Evolutionary conservation across 345 rosid genomes (phyloP).

Genomic region (Gynandropsis gynandra): DNA sequence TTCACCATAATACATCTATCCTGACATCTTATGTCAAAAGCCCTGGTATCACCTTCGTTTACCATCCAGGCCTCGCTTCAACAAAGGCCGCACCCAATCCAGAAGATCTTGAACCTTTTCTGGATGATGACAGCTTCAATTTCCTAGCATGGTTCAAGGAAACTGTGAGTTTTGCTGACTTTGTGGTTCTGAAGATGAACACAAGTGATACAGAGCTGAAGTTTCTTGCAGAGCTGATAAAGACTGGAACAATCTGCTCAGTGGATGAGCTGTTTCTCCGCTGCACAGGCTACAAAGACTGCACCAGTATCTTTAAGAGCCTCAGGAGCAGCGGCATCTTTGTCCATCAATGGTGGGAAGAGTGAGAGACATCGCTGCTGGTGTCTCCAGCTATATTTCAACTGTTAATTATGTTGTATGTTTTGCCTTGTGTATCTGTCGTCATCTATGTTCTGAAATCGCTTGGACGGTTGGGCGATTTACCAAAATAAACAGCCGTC

Average conservation of each 20-base stretch:
- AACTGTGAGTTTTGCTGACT: conserved; percentile 60
- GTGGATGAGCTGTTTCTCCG: conserved; percentile 72
- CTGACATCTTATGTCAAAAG: conserved; percentile 58
- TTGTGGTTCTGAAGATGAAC: conserved; percentile 76
- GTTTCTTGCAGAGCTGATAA: conserved; percentile 49
- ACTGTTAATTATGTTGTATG: not conserved
- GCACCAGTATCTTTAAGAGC: conserved; percentile 46
- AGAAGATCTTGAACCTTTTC: conserved; percentile 40
- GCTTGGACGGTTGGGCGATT: conserved; percentile 25
- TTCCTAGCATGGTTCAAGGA: conserved; percentile 76
- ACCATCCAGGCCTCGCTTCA: conserved; percentile 68
- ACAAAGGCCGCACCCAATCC: not conserved
- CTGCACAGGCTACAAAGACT: conserved; percentile 42
- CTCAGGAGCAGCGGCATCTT: conserved; percentile 65
- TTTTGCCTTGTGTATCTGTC: conserved; percentile 2
- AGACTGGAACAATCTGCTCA: conserved; percentile 61
- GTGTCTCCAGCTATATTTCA: conserved; percentile 19
- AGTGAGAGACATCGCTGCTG: no score
- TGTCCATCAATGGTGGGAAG: conserved; percentile 90
- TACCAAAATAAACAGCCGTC: conserved; percentile 25
- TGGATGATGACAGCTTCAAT: conserved; percentile 54
- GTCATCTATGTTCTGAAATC: conserved; percentile 14
- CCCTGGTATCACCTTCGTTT: conserved; percentile 67
- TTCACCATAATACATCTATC: conserved; percentile 71
- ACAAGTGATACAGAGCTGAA: conserved; percentile 48